These are phyloP conservation scores for Cladophialophora carrionii DNA, from an alignment of 2,329 filamentous ascomycete genomes.

Conservation along the genomic window DNA sequence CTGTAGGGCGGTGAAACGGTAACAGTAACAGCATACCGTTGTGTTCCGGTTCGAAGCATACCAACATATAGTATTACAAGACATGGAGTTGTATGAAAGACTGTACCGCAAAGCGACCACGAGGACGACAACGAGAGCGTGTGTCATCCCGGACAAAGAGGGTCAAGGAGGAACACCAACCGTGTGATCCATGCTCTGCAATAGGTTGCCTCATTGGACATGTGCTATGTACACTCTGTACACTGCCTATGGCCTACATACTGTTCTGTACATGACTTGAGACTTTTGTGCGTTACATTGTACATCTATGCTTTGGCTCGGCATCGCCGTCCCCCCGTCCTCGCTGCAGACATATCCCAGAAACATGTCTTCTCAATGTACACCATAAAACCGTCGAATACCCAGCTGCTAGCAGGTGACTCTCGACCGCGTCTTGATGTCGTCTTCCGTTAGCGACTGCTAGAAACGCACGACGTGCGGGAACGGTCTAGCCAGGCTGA, in stretches of 20 bases:
- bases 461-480: background rate
- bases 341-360: background rate
- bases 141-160: background rate
- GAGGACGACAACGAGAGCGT: background rate
- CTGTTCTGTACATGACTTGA: background rate
- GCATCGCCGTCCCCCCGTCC: background rate
- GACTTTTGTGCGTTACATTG: background rate
- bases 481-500: background rate
- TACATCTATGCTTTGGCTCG: background rate
- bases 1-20: too few species aligned
- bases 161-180: background rate
- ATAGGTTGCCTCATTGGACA: background rate
- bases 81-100: background rate
- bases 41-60: background rate
- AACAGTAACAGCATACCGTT: too few species aligned
- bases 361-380: background rate
- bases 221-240: background rate
- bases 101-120: background rate
- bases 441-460: background rate
- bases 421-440: too few species aligned
- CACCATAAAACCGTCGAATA: too few species aligned
- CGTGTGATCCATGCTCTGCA: background rate
- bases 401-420: too few species aligned
- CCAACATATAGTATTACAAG: background rate
- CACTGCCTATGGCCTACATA: background rate